These are phyloP conservation scores for Nemania sp. DNA, from an alignment of 2,329 filamentous ascomycete genomes.

Conservation along the genomic window DNA sequence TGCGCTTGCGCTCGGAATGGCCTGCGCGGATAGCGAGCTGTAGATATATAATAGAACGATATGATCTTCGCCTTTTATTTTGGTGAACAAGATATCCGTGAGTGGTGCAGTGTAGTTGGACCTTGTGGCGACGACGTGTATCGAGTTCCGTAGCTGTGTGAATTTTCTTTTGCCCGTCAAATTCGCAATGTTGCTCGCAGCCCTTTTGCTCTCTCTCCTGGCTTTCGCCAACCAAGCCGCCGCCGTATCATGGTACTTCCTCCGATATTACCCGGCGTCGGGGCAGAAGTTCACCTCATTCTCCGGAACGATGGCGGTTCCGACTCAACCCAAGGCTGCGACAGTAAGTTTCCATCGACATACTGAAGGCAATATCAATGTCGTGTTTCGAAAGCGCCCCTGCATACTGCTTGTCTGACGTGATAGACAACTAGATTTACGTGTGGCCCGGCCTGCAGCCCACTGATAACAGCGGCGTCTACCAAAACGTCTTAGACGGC, in stretches of 20 bases:
- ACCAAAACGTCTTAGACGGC: conserved; percentile 48
- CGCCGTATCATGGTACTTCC: conserved; percentile 41
- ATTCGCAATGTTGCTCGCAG: conserved; percentile 22
- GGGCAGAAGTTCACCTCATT: conserved; percentile 41
- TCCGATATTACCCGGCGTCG: conserved; percentile 40
- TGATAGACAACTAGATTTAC: conserved; percentile 39
- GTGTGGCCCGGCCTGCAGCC: conserved; percentile 48
- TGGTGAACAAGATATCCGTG: too few relatives aligned
- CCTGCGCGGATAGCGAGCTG: too few relatives aligned
- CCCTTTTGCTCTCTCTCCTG: conserved; percentile 30
- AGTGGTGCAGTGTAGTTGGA: too few relatives aligned
- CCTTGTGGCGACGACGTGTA: too few relatives aligned
- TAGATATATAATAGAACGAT: too few relatives aligned
- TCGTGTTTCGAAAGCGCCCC: neutral
- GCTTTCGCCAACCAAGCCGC: conserved; percentile 34
- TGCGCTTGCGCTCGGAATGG: too few relatives aligned
- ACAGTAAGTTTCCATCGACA: conserved; percentile 19
- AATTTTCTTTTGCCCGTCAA: neutral
- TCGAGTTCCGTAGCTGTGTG: too few relatives aligned
- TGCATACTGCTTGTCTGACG: neutral
- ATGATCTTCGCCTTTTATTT: too few relatives aligned
- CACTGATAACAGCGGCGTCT: conserved; percentile 45
- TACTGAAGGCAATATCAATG: neutral
- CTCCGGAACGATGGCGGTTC: conserved; percentile 38
- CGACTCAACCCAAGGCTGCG: conserved; percentile 37